phyloP scores from a whole-genome alignment of 371 early-diverging fungal species.

The Gilbertella persicaria region DNA sequence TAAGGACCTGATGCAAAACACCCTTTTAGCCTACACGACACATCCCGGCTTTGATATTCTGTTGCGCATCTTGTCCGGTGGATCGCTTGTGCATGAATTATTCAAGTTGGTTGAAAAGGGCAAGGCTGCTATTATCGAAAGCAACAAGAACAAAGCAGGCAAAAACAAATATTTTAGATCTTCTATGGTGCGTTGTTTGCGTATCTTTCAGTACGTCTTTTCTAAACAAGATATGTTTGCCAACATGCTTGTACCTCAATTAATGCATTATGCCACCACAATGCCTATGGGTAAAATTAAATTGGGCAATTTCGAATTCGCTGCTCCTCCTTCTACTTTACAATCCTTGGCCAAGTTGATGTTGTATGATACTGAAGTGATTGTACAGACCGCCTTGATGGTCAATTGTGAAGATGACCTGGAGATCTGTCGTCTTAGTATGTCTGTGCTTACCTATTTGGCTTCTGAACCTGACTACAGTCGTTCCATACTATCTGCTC shows the following conservation, averaged over 20 bases:
- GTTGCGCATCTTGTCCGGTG: conserved; percentile 71
- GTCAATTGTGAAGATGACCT: conserved; percentile 56
- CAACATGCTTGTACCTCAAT: conserved; percentile 64
- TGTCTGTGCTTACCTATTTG: conserved; percentile 65
- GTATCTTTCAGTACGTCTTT: conserved; percentile 66
- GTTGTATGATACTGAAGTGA: conserved; percentile 62
- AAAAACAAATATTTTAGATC: conserved; percentile 16
- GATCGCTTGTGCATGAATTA: conserved; percentile 62
- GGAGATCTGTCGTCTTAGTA: conserved; percentile 68
- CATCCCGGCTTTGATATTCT: conserved; percentile 89
- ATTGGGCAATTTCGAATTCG: conserved; percentile 21
- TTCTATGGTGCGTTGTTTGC: conserved; percentile 56
- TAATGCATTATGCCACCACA: conserved; percentile 21
- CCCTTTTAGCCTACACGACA: conserved; percentile 24
- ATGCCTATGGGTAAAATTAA: conserved; percentile 22
- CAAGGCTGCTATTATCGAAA: background rate
- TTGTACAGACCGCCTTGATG: conserved; percentile 71
- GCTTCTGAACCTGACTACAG: conserved; percentile 35
- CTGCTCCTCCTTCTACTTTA: conserved; percentile 38
- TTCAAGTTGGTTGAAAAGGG: conserved; percentile 64
- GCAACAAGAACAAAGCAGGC: background rate
- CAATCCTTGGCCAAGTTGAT: conserved; percentile 77
- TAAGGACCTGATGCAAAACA: background rate
- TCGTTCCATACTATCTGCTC: background rate
- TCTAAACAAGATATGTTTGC: conserved; percentile 67